Percentiles rank a stretch among this genome's conserved stretches.
Evolutionary conservation across 2,329 filamentous ascomycete species (phyloP).

Genomic region (Pyrenophora teres): DNA sequence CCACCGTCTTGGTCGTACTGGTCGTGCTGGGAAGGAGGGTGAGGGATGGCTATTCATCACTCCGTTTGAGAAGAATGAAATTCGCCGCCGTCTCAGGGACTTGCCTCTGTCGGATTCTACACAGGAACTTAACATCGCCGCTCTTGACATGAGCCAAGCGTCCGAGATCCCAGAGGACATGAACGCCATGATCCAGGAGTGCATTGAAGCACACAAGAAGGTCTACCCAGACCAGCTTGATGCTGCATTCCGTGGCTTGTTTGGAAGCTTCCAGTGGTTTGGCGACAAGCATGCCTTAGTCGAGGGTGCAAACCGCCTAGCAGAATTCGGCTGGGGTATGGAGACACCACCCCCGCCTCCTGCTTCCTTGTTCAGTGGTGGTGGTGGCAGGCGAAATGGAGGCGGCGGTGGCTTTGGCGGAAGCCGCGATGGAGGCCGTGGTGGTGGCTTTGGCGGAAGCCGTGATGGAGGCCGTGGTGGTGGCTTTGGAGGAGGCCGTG

Average conservation of each 20-base stretch:
- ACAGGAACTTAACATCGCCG: conserved; percentile 56
- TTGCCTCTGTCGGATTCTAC: conserved; percentile 64
- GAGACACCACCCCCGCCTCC: conserved; percentile 43
- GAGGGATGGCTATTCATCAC: conserved; percentile 71
- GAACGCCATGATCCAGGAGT: conserved; percentile 52
- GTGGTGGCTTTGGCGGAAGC: no score
- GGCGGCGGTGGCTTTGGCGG: not conserved
- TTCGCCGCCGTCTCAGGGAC: conserved; percentile 59
- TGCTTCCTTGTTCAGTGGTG: conserved; percentile 20
- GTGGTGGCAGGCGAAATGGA: conserved; percentile 9
- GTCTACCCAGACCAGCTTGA: conserved; percentile 52
- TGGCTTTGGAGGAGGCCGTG: conserved; percentile 5
- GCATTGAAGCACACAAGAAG: conserved; percentile 51
- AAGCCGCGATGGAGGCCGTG: no score
- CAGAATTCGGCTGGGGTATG: conserved; percentile 55
- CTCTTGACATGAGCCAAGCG: conserved; percentile 51
- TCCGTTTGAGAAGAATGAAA: conserved; percentile 56
- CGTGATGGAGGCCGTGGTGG: not conserved
- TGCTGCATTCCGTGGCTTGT: conserved; percentile 61
- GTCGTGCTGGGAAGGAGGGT: conserved; percentile 72
- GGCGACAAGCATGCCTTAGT: conserved; percentile 50
- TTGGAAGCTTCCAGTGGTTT: conserved; percentile 58
- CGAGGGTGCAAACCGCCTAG: conserved; percentile 52
- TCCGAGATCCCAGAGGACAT: conserved; percentile 49
- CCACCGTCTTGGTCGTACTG: conserved; percentile 58